phyloP scores from a whole-genome alignment of 768 basidiomycete species.

The Tylopilus rubrobrunneus region DNA sequence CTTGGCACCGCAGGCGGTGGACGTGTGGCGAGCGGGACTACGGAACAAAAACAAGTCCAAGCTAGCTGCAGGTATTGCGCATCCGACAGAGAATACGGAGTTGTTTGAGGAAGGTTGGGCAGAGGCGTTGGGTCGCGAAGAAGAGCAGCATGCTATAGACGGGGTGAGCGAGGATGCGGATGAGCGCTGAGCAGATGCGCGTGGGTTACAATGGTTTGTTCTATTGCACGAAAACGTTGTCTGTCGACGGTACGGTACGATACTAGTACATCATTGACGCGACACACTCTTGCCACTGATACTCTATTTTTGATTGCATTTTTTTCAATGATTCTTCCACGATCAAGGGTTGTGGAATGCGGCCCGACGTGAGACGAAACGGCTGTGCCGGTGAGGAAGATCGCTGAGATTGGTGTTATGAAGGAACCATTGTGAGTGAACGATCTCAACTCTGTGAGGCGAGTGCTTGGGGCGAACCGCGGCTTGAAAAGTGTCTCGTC shows the following conservation, averaged over 20 bases:
- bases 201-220: no score
- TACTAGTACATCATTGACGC: no score
- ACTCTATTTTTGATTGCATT: no score
- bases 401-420: not conserved
- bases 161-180: conserved; percentile 8
- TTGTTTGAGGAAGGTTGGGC: conserved; percentile 74
- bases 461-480: no score
- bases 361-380: no score
- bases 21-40: conserved; percentile 80
- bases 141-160: conserved; percentile 3
- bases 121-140: conserved; percentile 40
- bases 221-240: no score
- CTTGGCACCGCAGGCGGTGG: conserved; percentile 59
- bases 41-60: conserved; percentile 66
- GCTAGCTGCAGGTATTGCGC: conserved; percentile 72
- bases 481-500: not conserved
- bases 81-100: conserved; percentile 62
- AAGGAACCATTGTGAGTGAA: no score
- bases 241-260: no score
- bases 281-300: no score
- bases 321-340: no score
- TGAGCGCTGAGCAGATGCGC: conserved; percentile 1
- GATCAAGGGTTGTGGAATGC: no score
- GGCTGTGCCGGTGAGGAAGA: not conserved
- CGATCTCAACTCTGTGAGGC: no score